phyloP scores from a whole-genome alignment of 805 yeast species.

The Candida ovalis region DNA sequence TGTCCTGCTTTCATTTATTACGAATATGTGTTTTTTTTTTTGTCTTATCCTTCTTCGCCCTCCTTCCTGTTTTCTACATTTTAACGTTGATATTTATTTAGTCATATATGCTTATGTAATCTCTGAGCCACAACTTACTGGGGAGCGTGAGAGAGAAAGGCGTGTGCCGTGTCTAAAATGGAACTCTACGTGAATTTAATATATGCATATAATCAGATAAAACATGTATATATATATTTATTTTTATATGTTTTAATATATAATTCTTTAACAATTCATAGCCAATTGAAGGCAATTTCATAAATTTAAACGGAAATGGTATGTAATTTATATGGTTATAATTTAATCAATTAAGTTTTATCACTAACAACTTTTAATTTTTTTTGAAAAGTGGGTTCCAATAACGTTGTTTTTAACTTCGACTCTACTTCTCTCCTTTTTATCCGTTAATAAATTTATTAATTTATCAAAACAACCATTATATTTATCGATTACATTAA shows the following conservation, averaged over 20 bases:
- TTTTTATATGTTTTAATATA: too few species aligned
- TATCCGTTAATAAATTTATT: conserved; percentile 35
- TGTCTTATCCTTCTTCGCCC: not conserved
- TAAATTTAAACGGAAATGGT: not conserved
- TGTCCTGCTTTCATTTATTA: not conserved
- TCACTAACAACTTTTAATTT: not conserved
- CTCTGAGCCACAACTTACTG: too few species aligned
- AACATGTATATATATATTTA: too few species aligned
- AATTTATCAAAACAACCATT: conserved; percentile 34
- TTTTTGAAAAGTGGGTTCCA: conserved; percentile 22
- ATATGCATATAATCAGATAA: too few species aligned
- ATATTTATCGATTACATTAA: conserved; percentile 44
- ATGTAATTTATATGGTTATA: not conserved
- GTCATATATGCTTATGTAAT: too few species aligned
- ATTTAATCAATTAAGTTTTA: too few species aligned
- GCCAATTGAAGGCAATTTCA: too few species aligned
- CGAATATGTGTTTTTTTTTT: not conserved
- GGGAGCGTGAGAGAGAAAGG: too few species aligned
- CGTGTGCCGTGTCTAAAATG: too few species aligned
- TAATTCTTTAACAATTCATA: too few species aligned
- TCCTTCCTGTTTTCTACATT: not conserved
- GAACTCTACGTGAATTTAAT: too few species aligned
- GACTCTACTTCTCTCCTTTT: conserved; percentile 30
- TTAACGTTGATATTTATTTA: not conserved
- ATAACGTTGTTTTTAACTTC: conserved; percentile 21